Base-by-base conservation (phyloP, 2,329 filamentous ascomycete species). In the Aphanoascus verrucosus region DNA sequence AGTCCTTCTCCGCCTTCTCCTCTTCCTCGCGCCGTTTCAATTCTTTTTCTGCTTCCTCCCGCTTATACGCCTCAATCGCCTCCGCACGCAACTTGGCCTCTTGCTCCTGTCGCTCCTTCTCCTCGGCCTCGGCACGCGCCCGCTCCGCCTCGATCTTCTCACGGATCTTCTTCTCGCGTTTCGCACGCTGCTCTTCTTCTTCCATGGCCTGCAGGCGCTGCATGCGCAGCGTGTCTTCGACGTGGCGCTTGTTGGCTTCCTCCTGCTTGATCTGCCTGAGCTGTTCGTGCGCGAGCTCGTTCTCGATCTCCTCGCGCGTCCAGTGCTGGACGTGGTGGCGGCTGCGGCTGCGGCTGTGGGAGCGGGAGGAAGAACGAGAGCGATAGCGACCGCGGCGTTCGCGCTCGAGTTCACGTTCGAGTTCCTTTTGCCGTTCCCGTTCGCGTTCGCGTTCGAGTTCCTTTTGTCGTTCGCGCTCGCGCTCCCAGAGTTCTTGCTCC, bases 21-120 rank as follows among this genome's bases (percentile, higher is more conserved):
- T 71, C 72, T 53, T 76, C 72, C 55, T 73, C 72, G 57, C 72
- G 69, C 57, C 78, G 75, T 59, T 67, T 72, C 38, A 71, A 67
- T 20, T 67, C 63, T 51, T 75, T 75, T 53, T 78, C 74, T 12
- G 71, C 67, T 57, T 78, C 74, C 53, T 73, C 67, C 31, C 67
- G 69, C 66, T 76, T 76, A 60, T 74, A 79, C n/a, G 71, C 72
- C 58, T 77, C 75, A 49, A 80, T 68, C 8, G 75, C 74, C 38
- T 77, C 73, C 49, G 71, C 72, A 46, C 74, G 77, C 55, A 74
- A 68, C 59, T 75, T 74, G 37, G 53, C 49, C 34, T 65, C 48
- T 46, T 61, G 49, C 57, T 66, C 60, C 56, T 61, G 57, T 5
- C 56, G 41, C 11, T 56, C 57, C 11, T 46, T 76, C 37, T 64